Base-by-base conservation (phyloP, 495 filamentous ascomycete genomes). In the Podospora comata region DNA sequence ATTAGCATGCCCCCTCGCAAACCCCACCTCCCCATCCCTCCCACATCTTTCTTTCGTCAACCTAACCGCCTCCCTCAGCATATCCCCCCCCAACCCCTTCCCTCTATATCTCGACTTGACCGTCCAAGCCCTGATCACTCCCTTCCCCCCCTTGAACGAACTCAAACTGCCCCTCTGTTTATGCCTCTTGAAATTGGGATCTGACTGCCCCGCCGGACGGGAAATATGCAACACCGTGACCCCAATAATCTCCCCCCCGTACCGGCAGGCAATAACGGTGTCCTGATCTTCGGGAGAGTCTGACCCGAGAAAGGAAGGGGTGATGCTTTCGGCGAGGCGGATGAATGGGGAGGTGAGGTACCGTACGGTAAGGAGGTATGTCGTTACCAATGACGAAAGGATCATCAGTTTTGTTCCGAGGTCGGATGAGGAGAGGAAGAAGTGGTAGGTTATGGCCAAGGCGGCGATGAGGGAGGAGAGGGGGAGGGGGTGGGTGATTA, bases 111-210 rank as follows among this genome's bases (percentile, higher is more conserved):
- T 80, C 67, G 86, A 68, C 74, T 84, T 82, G 0, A 92, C 90
- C 3, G 92, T 91, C 91, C 92, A 94, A 0, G 90, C 92, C 26
- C 89, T 81, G 60, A 94, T 88, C 19, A 91, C 77, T 4, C 82
- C 85, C 63, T 77, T 75, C 30, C 81, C 85, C 11, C 80, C 86
- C 53, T 70, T 73, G 20, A 75, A 71, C 69, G 75, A 23, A 3
- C 54, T 62, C 27, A 75, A 70, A 54, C 64, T 69, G 39, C 76
- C 69, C 20, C 64, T 62, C 28, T 72, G 68, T 30, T 73, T 75
- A 61, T 69, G 74, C 68, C 69, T 71, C 61, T 74, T 76, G 26
- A 57, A 1, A 39, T 57, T 11, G 20, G 32, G 2, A 60, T 63
- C 61, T 4, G 30, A n/a, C 4, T 23, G 61, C 34, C 9, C 30